Conservation (phyloP, 1,284 basidiomycete species). For the Pseudozyma sp. region DNA sequence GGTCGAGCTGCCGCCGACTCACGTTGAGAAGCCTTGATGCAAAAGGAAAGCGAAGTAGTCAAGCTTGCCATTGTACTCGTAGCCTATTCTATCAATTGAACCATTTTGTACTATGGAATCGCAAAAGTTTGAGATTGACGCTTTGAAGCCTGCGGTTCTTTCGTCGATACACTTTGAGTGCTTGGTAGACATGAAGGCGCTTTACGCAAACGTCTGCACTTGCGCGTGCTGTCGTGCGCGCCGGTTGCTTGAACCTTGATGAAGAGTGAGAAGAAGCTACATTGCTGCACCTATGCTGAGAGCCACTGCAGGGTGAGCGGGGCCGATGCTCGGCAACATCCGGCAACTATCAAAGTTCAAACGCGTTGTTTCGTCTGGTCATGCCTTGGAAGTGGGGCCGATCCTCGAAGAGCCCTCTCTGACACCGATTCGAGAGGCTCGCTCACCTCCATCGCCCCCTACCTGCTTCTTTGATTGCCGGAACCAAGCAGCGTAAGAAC, state of each 20-base stretch:
- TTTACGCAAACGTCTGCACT: no score
- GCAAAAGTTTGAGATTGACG: neutral
- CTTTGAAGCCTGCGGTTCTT: neutral
- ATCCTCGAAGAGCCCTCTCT: neutral
- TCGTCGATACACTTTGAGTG: neutral
- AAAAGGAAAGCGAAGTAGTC: neutral
- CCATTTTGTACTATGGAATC: neutral
- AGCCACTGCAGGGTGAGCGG: no score
- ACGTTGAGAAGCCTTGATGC: conserved; percentile 21
- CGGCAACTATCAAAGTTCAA: no score
- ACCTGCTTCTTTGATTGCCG: neutral
- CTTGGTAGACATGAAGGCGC: neutral
- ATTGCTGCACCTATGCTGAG: no score
- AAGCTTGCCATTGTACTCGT: conserved; percentile 9
- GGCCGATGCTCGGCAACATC: no score
- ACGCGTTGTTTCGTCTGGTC: no score
- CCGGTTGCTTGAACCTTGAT: no score
- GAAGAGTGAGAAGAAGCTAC: no score
- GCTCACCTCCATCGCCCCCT: neutral
- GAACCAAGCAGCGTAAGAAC: neutral
- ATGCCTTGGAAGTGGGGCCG: no score
- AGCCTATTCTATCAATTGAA: neutral
- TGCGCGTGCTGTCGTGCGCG: no score
- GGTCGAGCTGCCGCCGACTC: conserved; percentile 34
- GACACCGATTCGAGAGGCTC: neutral